Conservation (phyloP, 1,284 basidiomycete species). For the Trichosporon sp. region DNA sequence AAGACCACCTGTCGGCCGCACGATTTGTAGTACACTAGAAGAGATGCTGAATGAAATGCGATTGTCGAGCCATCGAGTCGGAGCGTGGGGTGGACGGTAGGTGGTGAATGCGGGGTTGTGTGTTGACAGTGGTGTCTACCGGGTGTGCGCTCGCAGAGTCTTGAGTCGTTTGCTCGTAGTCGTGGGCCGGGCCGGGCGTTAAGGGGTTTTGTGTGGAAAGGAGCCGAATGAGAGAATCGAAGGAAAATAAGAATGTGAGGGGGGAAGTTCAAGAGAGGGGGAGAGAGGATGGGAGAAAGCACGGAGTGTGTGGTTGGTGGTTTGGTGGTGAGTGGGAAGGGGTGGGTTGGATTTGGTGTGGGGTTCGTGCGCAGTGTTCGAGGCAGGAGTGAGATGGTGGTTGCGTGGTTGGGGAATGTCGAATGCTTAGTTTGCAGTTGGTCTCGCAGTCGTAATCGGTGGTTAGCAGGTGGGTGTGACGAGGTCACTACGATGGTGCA, state of each 20-base stretch:
- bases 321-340: neutral
- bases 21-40: neutral
- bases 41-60: conserved; percentile 7
- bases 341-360: neutral
- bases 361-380: conserved; percentile 4
- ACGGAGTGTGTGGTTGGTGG: neutral
- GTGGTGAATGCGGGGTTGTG: conserved; percentile 2
- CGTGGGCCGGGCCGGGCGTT: neutral
- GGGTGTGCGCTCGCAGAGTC: too few species aligned
- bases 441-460: neutral
- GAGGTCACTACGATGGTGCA: neutral
- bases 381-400: neutral
- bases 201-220: neutral
- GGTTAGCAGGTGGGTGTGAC: too few species aligned
- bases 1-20: conserved; percentile 12
- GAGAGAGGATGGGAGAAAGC: neutral
- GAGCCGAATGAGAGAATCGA: neutral
- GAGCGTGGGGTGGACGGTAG: neutral
- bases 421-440: neutral
- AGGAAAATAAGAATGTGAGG: conserved; percentile 13
- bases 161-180: neutral
- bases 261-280: neutral
- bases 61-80: conserved; percentile 1
- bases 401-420: conserved; percentile 8
- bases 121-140: neutral